A percentile compares a stretch with the other conserved stretches of the same genome.
These are phyloP conservation scores for Lachnellula occidentalis DNA, from an alignment of 2,329 filamentous ascomycete genomes.

Conservation along the genomic window DNA sequence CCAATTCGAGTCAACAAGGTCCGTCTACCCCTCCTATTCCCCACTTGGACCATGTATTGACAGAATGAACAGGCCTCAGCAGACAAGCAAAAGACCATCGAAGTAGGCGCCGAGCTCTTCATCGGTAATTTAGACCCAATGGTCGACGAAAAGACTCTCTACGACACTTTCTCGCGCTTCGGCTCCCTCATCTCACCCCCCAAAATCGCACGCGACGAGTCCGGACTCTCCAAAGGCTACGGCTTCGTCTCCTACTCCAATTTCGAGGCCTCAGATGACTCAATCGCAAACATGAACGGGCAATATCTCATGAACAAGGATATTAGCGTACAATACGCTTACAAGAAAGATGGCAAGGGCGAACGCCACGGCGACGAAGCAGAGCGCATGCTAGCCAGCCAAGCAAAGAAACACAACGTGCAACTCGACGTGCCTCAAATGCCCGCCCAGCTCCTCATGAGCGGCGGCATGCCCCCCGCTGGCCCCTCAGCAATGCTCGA, in stretches of 20 bases:
- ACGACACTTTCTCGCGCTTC: slow-evolving; percentile 92
- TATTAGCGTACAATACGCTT: slow-evolving; percentile 93
- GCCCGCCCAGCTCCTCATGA: slow-evolving; percentile 35
- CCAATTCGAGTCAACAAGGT: slow-evolving; percentile 95
- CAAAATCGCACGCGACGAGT: slow-evolving; percentile 88
- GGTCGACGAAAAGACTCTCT: slow-evolving; percentile 93
- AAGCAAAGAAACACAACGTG: slow-evolving; percentile 92
- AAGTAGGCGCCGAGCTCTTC: slow-evolving; percentile 95
- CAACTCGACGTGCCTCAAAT: slow-evolving; percentile 55
- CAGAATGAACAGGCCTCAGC: slow-evolving; percentile 51
- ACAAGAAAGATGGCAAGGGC: slow-evolving; percentile 98
- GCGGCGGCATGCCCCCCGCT: slow-evolving; percentile 36
- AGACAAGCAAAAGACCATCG: slow-evolving; percentile 88
- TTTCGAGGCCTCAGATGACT: slow-evolving; percentile 90
- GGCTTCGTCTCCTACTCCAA: slow-evolving; percentile 90
- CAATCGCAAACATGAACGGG: slow-evolving; percentile 87
- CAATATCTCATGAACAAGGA: slow-evolving; percentile 98
- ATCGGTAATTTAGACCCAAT: slow-evolving; percentile 91
- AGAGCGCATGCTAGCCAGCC: slow-evolving; percentile 82
- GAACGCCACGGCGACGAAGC: slow-evolving; percentile 93
- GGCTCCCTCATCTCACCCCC: slow-evolving; percentile 78
- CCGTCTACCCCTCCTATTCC: slow-evolving; percentile 26
- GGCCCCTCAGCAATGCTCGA: slow-evolving; percentile 37
- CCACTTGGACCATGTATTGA: not conserved
- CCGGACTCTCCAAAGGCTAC: slow-evolving; percentile 86